phyloP scores from a whole-genome alignment of 202 grass and related monocot genomes.

The Eragrostis tef region DNA sequence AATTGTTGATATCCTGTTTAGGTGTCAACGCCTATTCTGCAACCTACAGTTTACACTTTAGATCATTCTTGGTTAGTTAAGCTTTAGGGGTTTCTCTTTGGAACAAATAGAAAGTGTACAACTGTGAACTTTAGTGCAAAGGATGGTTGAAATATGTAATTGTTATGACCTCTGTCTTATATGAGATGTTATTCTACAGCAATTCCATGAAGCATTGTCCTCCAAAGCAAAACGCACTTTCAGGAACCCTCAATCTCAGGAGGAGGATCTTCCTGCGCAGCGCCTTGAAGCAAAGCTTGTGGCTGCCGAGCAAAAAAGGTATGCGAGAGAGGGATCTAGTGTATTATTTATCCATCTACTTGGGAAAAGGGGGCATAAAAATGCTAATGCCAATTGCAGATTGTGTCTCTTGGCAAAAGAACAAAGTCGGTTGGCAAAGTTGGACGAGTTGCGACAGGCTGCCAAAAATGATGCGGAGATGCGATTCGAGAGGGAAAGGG shows the following conservation, averaged over 20 bases:
- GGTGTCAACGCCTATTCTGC: not conserved
- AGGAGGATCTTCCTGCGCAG: conserved; percentile 77
- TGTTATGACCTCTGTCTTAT: conserved; percentile 4
- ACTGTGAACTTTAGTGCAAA: not conserved
- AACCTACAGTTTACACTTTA: not conserved
- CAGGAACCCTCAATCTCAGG: conserved; percentile 63
- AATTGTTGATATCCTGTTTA: not conserved
- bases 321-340: conserved; percentile 9
- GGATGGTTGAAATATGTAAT: conserved; percentile 1
- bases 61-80: not conserved
- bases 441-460: conserved; percentile 75
- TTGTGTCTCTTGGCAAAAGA: conserved; percentile 81
- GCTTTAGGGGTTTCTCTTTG: not conserved
- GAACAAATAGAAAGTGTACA: not conserved
- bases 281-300: conserved; percentile 74
- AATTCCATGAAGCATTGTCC: conserved; percentile 80
- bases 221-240: conserved; percentile 73
- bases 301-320: conserved; percentile 92
- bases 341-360: conserved; percentile 9
- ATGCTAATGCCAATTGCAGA: conserved; percentile 47
- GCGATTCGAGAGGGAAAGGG: conserved; percentile 74
- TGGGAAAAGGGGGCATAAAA: conserved; percentile 17
- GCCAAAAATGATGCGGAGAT: conserved; percentile 72
- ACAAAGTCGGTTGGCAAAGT: conserved; percentile 65
- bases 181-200: conserved; percentile 53